A percentile compares a stretch with the other conserved stretches of the same genome.
Evolutionary conservation across 129 eudicot species (phyloP).

Genomic region (Helichrysum umbraculigerum): DNA sequence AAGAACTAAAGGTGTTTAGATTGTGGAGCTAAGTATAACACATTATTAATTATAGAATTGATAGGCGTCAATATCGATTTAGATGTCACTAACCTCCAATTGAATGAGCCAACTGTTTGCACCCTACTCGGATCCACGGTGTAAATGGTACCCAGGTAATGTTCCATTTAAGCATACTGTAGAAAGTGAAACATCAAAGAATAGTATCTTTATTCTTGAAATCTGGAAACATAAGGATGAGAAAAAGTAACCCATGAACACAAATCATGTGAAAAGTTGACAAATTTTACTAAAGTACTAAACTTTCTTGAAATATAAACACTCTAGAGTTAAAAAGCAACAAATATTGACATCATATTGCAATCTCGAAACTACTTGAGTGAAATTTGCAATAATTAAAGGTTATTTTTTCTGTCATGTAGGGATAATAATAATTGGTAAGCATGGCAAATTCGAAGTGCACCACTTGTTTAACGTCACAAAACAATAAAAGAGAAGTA

Average conservation of each 20-base stretch:
- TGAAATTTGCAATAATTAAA: background rate
- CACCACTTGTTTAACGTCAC: too few relatives aligned
- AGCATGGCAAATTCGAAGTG: background rate
- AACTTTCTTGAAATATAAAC: background rate
- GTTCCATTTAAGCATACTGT: constrained; percentile 98
- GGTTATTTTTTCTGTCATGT: background rate
- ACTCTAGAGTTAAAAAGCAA: background rate
- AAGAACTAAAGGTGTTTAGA: constrained; percentile 9
- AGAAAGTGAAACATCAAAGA: constrained; percentile 21
- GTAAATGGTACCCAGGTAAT: constrained; percentile 88
- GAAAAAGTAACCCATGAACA: background rate
- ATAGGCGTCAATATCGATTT: constrained; percentile 29
- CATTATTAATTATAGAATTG: constrained; percentile 18
- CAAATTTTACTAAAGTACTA: background rate
- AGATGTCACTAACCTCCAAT: constrained; percentile 74
- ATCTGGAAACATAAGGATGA: background rate
- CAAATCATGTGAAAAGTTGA: background rate
- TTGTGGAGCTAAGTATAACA: constrained; percentile 20
- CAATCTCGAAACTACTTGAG: background rate
- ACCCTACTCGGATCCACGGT: constrained; percentile 85
- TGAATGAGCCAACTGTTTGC: constrained; percentile 97
- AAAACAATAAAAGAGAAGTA: too few relatives aligned
- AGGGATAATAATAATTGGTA: too few relatives aligned
- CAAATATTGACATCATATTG: background rate
- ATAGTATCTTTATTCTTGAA: background rate